Base-by-base conservation (phyloP, 148 eudicot genomes). In the Nyssa sinensis region DNA sequence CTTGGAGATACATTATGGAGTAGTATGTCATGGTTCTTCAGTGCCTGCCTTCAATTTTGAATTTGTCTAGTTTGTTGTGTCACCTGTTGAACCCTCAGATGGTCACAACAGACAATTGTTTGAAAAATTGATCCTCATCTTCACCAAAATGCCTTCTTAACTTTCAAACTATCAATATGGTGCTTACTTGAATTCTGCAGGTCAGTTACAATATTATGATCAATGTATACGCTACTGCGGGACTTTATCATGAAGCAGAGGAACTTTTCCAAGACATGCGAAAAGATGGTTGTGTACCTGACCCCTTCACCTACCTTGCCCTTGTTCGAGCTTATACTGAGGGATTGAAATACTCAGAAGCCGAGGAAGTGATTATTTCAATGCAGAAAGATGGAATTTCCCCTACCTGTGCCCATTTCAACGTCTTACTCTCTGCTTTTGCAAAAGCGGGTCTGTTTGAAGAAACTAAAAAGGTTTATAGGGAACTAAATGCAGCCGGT, bases 191-290 rank as follows among this genome's bases (percentile, higher is more conserved):
- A 39, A 33, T 69, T 39, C 41, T 84, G 88, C 93, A 93, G 98
- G 86, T 89, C 74, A 85, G 93, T 80, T 94, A 84, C 90, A 88
- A 84, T 79, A 79, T 89, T 39, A 89, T 90, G 93, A 86, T 93
- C 74, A 91, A 86, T 75, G 86, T 81, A 31, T 91, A 84, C 75
- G 93, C 86, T 23, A 71, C 81, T 63, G 84, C 75, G 27, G 94
- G 96, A 63, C 87, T 86, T 70, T 78, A 83, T 73, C 55, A 69
- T 28, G 77, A 89, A 85, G 92, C 91, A 49, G 93, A 84, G 78
- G 78, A 85, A 31, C 86, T 89, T 73, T 76, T 94, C 55, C 71
- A 73, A 63, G 75, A 82, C 65, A 94, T 91, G 94, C 87, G 66
- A 64, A 82, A 67, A 32, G 73, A 82, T 64, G 84, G 86, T 37